Base-by-base conservation (phyloP, 345 rosid species). In the Anacardium occidentale region DNA sequence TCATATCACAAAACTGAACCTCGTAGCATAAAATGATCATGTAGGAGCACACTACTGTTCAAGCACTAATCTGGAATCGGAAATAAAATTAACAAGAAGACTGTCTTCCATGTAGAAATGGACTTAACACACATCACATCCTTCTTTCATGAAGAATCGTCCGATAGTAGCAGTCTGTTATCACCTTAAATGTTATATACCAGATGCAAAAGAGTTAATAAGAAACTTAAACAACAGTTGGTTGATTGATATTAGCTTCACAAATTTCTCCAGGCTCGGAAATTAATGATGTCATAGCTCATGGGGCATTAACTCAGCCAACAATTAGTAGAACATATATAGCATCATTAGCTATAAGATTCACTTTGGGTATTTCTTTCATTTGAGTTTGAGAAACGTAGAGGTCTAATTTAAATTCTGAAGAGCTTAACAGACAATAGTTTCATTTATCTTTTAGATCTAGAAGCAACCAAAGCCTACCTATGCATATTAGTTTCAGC, bases 111-210 rank as follows among this genome's bases (percentile, higher is more conserved):
- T 24, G 14, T 13, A 18, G 18, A 53, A 42, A 29, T 54, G 10
- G 47, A 69, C 40, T 47, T 56, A 55, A 44, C 40, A 56, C 32
- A 52, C 14, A 20, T 64, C 53, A 54, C 21, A 55, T 69, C 25
- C 15, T 56, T 15, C 10, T 22, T 67, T 67, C 4, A 15, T 18
- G 29, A 51, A 20, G 32, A 51, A 42, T 62, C 44, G n/a, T 13
- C 52, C 0, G 15, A 68, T 15, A 21, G 32, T 37, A 7, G 14
- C 14, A 55, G 12, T 55, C 32, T 17, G 9, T 54, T 9, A 21
- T 55, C 9, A 50, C 56, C 18, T 50, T 50, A 55, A 65, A 47
- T 66, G 14, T 26, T 18, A 15, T 26, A 17, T 48, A 50, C 48
- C 12, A 25, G 69, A 8, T 24, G 22, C 2, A 10, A 7, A 65